Evolutionary conservation across 495 filamentous ascomycete genomes (phyloP).

Genomic region (Penicillium robsamsonii): DNA sequence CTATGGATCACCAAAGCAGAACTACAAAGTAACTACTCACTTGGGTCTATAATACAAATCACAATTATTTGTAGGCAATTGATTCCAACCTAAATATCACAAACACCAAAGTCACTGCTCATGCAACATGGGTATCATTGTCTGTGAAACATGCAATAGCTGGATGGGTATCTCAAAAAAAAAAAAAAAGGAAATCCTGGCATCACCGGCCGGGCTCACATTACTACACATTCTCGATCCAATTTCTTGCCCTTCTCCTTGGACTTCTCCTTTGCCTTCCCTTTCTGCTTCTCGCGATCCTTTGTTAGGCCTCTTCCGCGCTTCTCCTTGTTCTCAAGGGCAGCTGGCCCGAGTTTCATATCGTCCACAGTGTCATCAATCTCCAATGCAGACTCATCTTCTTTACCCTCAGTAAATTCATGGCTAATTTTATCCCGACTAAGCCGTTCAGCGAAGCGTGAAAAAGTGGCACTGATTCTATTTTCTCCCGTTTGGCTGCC

Average conservation of each 20-base stretch:
- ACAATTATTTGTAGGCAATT: neutral
- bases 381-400: constrained; percentile 31
- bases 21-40: neutral
- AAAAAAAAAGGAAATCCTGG: constrained; percentile 4
- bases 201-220: constrained; percentile 37
- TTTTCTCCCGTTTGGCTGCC: constrained; percentile 66
- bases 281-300: constrained; percentile 23
- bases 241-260: constrained; percentile 51
- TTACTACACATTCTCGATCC: constrained; percentile 70
- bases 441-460: constrained; percentile 57
- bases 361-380: constrained; percentile 30
- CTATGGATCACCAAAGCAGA: neutral
- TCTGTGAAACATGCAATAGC: constrained; percentile 17
- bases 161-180: constrained; percentile 11
- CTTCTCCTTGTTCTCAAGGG: constrained; percentile 33
- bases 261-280: constrained; percentile 40
- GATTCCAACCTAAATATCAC: neutral
- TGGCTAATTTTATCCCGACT: constrained; percentile 43
- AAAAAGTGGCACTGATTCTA: constrained; percentile 63
- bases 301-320: constrained; percentile 30
- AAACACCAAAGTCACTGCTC: constrained; percentile 5
- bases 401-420: constrained; percentile 30
- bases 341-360: constrained; percentile 24
- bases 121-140: constrained; percentile 30
- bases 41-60: neutral